Evolutionary conservation across 2,329 filamentous ascomycete genomes (phyloP), one percentile per base, ranked within the genome.

Genomic region (Diplodia seriata): DNA sequence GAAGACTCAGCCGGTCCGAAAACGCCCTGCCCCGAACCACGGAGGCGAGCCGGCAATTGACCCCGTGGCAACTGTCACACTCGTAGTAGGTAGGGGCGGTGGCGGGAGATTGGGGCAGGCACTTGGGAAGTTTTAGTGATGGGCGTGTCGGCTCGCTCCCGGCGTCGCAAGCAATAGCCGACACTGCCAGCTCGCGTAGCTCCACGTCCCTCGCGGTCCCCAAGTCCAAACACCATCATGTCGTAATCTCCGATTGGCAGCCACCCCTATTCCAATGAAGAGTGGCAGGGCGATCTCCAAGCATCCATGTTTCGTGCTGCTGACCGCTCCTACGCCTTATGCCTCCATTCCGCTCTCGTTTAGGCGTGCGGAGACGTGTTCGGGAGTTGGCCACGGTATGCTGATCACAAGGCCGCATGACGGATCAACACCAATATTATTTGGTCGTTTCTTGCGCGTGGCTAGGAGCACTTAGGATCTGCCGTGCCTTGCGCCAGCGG

Each of bases 341-440:
- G 31, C 43, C 56, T 23, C 9, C 6, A 18, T 47, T 14, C 23
- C 36, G 23, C 15, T 26, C 56, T 26, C 23, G 29, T 59, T 38
- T 3, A 43, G 40, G 15, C 55, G 23, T n/a, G 56, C 56, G 15
- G 23, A 3, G 38, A 20, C n/a, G n/a, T 11, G 56, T 5, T 4
- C 56, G 31, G 18, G 56, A 8, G 38, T 12, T 38, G 56, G 56
- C 14, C 38, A 23, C 56, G 18, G 56, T 23, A 33, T n/a, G 43
- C 23, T 59, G 56, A 29, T 47, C 43, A 11, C 20, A 15, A 31
- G 23, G 38, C 38, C 23, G 56, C 38, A 59, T 47, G 56, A 49
- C 7, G 23, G 56, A 59, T 59, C 56, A 59, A 15, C 56, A 40
- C 26, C 56, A 59, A 59, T 59, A 59, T 29, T 59, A 47, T 59